These are phyloP conservation scores for Spatholobus suberectus DNA, from an alignment of 306 rosid species.

Conservation along the genomic window DNA sequence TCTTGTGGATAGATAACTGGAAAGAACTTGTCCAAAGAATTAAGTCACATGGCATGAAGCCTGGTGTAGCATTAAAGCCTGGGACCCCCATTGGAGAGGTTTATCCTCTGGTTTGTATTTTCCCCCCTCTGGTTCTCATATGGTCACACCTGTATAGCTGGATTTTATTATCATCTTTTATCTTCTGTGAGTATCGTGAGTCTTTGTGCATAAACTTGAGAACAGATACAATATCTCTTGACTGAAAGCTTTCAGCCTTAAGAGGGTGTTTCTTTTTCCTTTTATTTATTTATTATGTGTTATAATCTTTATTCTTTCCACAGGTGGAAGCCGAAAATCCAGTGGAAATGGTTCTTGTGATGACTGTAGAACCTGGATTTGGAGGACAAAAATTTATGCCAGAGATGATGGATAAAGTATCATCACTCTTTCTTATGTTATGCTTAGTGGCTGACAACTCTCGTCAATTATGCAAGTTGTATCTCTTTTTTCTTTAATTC, in stretches of 20 bases:
- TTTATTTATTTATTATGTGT: background rate
- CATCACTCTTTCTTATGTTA: conserved; percentile 11
- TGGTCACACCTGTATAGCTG: conserved; percentile 1
- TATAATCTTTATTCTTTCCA: conserved; percentile 30
- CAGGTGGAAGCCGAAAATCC: conserved; percentile 89
- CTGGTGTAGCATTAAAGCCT: conserved; percentile 88
- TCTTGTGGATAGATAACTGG: conserved; percentile 75
- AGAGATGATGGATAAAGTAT: conserved; percentile 90
- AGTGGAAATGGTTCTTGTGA: conserved; percentile 97
- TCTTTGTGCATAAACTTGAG: background rate
- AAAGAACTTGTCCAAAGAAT: conserved; percentile 70
- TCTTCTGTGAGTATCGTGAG: background rate
- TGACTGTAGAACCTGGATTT: conserved; percentile 99
- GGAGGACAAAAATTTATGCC: conserved; percentile 98
- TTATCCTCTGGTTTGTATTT: conserved; percentile 75
- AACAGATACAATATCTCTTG: background rate
- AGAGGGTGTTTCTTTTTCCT: background rate
- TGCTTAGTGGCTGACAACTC: conserved; percentile 28
- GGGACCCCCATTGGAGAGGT: conserved; percentile 84
- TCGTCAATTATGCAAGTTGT: background rate
- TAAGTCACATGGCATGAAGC: conserved; percentile 77
- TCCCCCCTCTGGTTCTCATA: background rate
- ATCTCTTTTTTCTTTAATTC: conserved; percentile 10
- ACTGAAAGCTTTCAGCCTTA: background rate
- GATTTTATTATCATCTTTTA: conserved; percentile 2